These are phyloP conservation scores for Trypethelium eluteriae DNA, from an alignment of 495 filamentous ascomycete genomes.

Conservation along the genomic window DNA sequence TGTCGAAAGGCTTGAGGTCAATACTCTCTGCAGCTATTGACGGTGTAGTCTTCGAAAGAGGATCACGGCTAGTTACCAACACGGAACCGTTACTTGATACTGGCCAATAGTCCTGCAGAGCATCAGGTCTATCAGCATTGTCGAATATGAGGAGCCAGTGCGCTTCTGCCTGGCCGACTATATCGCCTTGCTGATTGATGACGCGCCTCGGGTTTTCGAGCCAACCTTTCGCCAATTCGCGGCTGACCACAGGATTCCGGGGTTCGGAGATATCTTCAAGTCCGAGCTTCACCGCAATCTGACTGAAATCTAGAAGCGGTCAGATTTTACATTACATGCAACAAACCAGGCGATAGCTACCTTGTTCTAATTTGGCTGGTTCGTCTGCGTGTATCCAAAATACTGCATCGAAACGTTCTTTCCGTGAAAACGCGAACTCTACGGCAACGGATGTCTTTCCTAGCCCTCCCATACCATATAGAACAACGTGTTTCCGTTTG, in stretches of 20 bases:
- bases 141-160: neutral
- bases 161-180: constrained; percentile 11
- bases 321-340: neutral
- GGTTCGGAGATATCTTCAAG: constrained; percentile 1
- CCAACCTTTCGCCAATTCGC: constrained; percentile 14
- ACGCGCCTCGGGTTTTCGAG: constrained; percentile 12
- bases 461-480: neutral
- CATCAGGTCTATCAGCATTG: neutral
- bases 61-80: neutral
- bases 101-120: neutral
- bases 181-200: neutral
- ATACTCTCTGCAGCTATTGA: neutral
- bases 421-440: neutral
- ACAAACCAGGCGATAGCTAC: neutral
- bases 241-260: constrained; percentile 12
- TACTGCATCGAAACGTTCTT: neutral
- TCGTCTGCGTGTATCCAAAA: neutral
- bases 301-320: constrained; percentile 9
- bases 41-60: neutral
- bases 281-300: constrained; percentile 6
- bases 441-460: neutral
- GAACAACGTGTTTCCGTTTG: neutral
- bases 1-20: neutral
- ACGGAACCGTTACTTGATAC: neutral
- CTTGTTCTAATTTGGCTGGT: neutral